Conservation (phyloP, 2,329 filamentous ascomycete genomes). For the Scedosporium apiospermum region DNA sequence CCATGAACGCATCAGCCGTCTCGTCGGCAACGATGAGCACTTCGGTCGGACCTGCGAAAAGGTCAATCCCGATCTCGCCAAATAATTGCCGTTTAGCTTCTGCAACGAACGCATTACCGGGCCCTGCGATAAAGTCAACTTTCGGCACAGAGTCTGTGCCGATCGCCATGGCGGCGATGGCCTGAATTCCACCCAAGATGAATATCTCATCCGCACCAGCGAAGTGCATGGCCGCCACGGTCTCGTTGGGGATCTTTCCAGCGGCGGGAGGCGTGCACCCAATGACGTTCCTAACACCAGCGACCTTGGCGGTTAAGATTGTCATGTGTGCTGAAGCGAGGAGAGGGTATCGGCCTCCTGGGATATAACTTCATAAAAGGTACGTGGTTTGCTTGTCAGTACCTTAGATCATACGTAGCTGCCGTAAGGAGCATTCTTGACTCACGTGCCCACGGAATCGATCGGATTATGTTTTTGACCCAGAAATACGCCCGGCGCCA, state of each 20-base stretch:
- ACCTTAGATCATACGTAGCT: neutral
- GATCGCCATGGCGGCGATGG: conserved; percentile 40
- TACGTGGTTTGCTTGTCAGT: conserved; percentile 12
- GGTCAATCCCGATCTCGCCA: conserved; percentile 41
- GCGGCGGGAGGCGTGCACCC: conserved; percentile 41
- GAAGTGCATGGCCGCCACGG: conserved; percentile 36
- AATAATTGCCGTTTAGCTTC: conserved; percentile 45
- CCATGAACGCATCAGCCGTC: conserved; percentile 31
- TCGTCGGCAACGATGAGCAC: conserved; percentile 40
- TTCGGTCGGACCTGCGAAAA: conserved; percentile 44
- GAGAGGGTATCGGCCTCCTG: conserved; percentile 41
- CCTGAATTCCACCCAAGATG: conserved; percentile 42
- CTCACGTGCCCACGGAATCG: conserved; percentile 30
- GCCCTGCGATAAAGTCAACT: conserved; percentile 42
- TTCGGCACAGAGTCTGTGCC: conserved; percentile 38
- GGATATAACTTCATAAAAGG: conserved; percentile 28
- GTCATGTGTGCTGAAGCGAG: conserved; percentile 47
- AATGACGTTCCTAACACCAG: conserved; percentile 39
- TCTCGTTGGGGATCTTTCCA: conserved; percentile 36
- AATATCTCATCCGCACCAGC: conserved; percentile 31
- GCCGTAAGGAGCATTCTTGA: neutral
- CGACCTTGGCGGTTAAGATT: conserved; percentile 43
- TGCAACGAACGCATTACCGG: conserved; percentile 44
- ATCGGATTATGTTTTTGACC: conserved; percentile 43
- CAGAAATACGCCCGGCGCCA: conserved; percentile 36